Evolutionary conservation across 2,329 filamentous ascomycete species (phyloP).

Genomic region (Chaetomiaceae sp.): DNA sequence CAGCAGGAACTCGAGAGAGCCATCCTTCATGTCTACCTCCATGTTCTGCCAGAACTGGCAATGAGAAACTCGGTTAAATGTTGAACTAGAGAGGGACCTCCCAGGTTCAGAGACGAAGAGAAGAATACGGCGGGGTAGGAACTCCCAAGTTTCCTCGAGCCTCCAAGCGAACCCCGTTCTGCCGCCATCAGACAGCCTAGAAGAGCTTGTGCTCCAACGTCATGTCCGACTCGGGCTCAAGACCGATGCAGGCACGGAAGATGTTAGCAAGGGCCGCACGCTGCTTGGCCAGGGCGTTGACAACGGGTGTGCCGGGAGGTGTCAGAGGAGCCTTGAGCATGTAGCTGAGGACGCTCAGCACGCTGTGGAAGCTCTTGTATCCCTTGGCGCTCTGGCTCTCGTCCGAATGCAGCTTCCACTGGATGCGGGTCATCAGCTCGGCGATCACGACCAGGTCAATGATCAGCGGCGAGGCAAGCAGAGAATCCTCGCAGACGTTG

Average conservation of each 20-base stretch:
- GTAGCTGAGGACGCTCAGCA: slow-evolving; percentile 95
- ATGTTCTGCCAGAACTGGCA: background rate
- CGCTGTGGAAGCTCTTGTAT: slow-evolving; percentile 93
- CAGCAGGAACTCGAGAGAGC: too few species aligned
- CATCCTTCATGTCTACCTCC: background rate
- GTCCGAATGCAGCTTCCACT: slow-evolving; percentile 68
- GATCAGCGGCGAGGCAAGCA: slow-evolving; percentile 92
- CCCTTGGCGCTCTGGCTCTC: slow-evolving; percentile 54
- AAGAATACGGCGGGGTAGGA: background rate
- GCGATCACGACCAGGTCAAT: slow-evolving; percentile 90
- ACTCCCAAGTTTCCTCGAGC: background rate
- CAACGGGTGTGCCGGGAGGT: slow-evolving; percentile 87
- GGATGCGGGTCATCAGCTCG: slow-evolving; percentile 98
- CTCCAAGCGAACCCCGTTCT: background rate
- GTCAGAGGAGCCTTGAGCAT: slow-evolving; percentile 97
- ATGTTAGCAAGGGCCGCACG: slow-evolving; percentile 93
- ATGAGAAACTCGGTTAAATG: background rate
- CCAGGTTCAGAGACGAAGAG: slow-evolving; percentile 1
- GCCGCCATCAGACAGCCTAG: slow-evolving; percentile 37
- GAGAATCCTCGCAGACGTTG: slow-evolving; percentile 98
- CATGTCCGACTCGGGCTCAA: slow-evolving; percentile 98
- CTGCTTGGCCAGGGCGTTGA: slow-evolving; percentile 96
- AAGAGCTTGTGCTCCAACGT: slow-evolving; percentile 98
- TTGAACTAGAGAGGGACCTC: background rate
- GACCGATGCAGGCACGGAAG: slow-evolving; percentile 93